Evolutionary conservation across 2,329 filamentous ascomycete species (phyloP).

Genomic region (Pyrenophora graminea): DNA sequence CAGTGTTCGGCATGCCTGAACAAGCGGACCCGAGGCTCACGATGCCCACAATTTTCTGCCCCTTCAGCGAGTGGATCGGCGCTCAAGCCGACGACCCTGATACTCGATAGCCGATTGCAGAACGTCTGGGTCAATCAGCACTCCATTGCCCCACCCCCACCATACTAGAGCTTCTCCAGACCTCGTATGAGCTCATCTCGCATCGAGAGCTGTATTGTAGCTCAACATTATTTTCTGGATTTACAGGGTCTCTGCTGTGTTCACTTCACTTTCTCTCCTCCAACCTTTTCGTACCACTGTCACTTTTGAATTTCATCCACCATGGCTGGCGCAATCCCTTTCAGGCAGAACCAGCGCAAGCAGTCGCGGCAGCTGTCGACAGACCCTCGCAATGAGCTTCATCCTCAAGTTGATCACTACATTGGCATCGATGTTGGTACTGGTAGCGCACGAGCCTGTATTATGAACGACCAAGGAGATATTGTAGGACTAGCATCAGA

Average conservation of each 20-base stretch:
- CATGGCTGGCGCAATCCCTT: slow-evolving; percentile 34
- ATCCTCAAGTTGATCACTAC: slow-evolving; percentile 63
- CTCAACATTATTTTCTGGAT: slow-evolving; percentile 38
- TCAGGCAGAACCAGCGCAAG: slow-evolving; percentile 34
- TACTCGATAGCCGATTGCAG: slow-evolving; percentile 22
- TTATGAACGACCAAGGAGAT: slow-evolving; percentile 89
- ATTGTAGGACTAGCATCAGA: slow-evolving; percentile 67
- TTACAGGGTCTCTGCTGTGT: slow-evolving; percentile 1
- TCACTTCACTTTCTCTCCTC: neutral
- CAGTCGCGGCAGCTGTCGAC: slow-evolving; percentile 54
- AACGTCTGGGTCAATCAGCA: slow-evolving; percentile 27
- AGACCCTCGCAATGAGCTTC: slow-evolving; percentile 61
- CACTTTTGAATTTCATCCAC: slow-evolving; percentile 8
- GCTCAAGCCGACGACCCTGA: slow-evolving; percentile 21
- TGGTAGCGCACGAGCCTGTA: slow-evolving; percentile 90
- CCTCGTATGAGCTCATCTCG: slow-evolving; percentile 45
- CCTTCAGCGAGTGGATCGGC: slow-evolving; percentile 25
- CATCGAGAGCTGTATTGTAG: slow-evolving; percentile 31
- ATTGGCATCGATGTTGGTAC: slow-evolving; percentile 97
- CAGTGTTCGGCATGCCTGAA: slow-evolving; percentile 31
- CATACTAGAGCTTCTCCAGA: slow-evolving; percentile 31
- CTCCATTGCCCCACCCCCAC: slow-evolving; percentile 40
- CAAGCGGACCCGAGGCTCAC: slow-evolving; percentile 37
- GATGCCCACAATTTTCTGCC: slow-evolving; percentile 35
- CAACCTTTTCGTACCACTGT: neutral